These are phyloP conservation scores for Zhuliangozyma blackwelliae DNA, from an alignment of 1,139 yeast species.

Conservation along the genomic window DNA sequence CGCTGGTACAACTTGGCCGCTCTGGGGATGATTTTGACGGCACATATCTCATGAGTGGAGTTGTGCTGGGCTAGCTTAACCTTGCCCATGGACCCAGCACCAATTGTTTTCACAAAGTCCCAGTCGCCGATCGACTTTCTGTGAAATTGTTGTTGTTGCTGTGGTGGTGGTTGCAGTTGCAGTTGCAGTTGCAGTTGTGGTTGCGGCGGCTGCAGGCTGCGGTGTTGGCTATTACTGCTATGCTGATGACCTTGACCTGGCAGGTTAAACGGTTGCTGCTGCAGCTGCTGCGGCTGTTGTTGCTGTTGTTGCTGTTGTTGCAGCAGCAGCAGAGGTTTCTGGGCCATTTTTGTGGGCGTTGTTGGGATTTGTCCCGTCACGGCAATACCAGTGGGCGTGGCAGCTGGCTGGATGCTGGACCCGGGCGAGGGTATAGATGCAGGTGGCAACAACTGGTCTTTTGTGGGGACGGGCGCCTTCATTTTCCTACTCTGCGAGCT, in stretches of 20 bases:
- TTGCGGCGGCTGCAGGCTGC: conserved; percentile 7
- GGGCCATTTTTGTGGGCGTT: conserved; percentile 2
- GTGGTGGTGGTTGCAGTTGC: conserved; percentile 12
- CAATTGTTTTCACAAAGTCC: conserved; percentile 93
- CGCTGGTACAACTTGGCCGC: conserved; percentile 75
- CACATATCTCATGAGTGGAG: conserved; percentile 78
- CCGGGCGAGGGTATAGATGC: conserved; percentile 19
- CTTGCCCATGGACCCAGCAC: conserved; percentile 99
- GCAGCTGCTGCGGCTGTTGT: conserved; percentile 6
- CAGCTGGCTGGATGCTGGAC: conserved; percentile 12
- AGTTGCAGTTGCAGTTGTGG: conserved; percentile 8
- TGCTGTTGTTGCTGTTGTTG: conserved; percentile 2
- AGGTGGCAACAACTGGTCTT: conserved; percentile 21
- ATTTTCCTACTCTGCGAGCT: too few species aligned
- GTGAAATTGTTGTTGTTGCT: conserved; percentile 54
- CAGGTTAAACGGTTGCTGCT: conserved; percentile 2
- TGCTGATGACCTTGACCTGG: not conserved
- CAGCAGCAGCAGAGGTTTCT: conserved; percentile 1
- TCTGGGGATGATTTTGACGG: conserved; percentile 76
- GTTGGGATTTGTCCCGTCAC: not conserved
- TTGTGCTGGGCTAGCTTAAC: conserved; percentile 90
- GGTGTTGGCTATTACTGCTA: conserved; percentile 9
- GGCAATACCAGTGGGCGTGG: conserved; percentile 9
- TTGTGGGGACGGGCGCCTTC: not conserved
- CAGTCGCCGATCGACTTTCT: conserved; percentile 93